A percentile compares a stretch with the other conserved stretches of the same genome.
These are phyloP conservation scores for Arthroderma uncinatum DNA, from an alignment of 2,329 filamentous ascomycete genomes.

Conservation along the genomic window DNA sequence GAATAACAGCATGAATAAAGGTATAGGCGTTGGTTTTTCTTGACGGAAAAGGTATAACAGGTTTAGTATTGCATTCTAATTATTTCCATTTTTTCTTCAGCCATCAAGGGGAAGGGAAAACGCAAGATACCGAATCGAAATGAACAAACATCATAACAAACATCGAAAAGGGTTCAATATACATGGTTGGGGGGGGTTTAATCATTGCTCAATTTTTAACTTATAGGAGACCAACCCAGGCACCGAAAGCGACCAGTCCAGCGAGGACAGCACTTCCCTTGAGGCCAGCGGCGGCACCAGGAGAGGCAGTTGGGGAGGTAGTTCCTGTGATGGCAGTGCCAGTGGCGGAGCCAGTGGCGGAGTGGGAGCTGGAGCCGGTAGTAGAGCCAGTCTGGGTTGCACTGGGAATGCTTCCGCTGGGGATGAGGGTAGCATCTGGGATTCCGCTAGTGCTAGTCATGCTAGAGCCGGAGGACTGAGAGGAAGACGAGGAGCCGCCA, in stretches of 20 bases:
- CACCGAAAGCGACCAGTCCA: not conserved
- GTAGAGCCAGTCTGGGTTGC: not conserved
- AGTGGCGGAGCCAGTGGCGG: not conserved
- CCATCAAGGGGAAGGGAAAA: not conserved
- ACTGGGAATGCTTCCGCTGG: not conserved
- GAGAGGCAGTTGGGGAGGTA: not conserved
- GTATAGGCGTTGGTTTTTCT: too few relatives aligned
- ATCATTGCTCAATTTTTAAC: not conserved
- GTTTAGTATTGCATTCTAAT: conserved; percentile 2
- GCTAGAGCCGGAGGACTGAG: not conserved
- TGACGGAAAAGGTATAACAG: too few relatives aligned
- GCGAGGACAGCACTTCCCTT: not conserved
- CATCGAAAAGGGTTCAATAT: not conserved
- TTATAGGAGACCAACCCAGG: not conserved
- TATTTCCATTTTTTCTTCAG: not conserved
- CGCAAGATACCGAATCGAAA: not conserved
- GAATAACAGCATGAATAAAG: too few relatives aligned
- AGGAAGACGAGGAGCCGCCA: conserved; percentile 1
- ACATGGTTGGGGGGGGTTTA: not conserved
- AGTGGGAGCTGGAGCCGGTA: not conserved
- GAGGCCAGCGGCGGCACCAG: not conserved
- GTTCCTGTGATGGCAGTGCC: not conserved
- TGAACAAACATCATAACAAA: not conserved
- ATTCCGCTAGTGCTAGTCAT: not conserved
- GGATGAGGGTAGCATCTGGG: not conserved